phyloP scores from a whole-genome alignment of 768 basidiomycete species.

The Leucocoprinus birnbaumii region DNA sequence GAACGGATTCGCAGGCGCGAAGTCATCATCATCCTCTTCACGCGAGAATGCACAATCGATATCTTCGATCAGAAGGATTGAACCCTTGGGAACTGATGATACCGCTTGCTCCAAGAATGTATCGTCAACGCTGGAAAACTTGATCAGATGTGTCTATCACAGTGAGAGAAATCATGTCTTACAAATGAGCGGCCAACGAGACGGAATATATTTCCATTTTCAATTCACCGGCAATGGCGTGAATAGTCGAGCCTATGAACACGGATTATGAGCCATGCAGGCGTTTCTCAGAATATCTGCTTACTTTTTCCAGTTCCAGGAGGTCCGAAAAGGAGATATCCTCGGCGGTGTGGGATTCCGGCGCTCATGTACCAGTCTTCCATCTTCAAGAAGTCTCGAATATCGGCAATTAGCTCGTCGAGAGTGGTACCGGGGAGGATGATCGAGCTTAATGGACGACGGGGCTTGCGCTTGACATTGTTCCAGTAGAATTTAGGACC shows the following conservation, averaged over 20 bases:
- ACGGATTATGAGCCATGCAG: conserved; percentile 18
- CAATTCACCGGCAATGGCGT: conserved; percentile 60
- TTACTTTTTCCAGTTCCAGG: conserved; percentile 64
- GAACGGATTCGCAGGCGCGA: no score
- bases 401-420: conserved; percentile 46
- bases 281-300: conserved; percentile 14
- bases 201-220: conserved; percentile 81
- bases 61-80: conserved; percentile 58
- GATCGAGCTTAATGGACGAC: conserved; percentile 52
- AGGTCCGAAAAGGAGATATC: conserved; percentile 55
- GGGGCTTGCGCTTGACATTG: conserved; percentile 42
- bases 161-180: conserved; percentile 15
- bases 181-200: conserved; percentile 48
- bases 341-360: conserved; percentile 56
- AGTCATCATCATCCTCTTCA: conserved; percentile 31
- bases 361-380: conserved; percentile 58
- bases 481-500: conserved; percentile 39
- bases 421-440: conserved; percentile 46
- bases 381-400: conserved; percentile 46
- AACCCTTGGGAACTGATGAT: conserved; percentile 44
- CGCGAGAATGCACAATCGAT: conserved; percentile 60
- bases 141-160: conserved; percentile 4
- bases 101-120: conserved; percentile 42
- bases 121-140: conserved; percentile 43
- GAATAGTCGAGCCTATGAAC: conserved; percentile 48